Percentiles rank a stretch among this genome's conserved stretches.
phyloP scores from a whole-genome alignment of 2,329 filamentous ascomycete species.

The Cryphonectria parasitica region DNA sequence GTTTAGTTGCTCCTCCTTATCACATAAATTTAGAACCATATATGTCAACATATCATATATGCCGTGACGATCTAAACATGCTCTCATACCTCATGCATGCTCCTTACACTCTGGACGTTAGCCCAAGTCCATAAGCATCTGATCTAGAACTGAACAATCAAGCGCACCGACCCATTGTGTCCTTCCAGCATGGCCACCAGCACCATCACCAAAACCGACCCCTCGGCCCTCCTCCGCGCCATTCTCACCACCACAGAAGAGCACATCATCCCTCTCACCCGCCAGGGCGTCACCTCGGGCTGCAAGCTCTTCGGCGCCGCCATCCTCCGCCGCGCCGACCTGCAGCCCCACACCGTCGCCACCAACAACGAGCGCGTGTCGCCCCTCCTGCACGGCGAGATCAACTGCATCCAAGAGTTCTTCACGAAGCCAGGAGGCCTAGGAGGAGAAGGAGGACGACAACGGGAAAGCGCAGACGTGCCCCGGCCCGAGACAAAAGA shows the following conservation, averaged over 20 bases:
- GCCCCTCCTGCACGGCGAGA: slow-evolving; percentile 61
- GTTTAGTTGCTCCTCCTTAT: not conserved
- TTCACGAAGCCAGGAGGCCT: slow-evolving; percentile 42
- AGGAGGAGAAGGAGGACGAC: too few relatives aligned
- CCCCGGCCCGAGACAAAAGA: slow-evolving; percentile 42
- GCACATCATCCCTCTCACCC: slow-evolving; percentile 56
- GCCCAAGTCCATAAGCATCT: not conserved
- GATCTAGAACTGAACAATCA: not conserved
- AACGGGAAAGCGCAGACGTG: slow-evolving; percentile 35
- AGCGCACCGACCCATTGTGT: not conserved
- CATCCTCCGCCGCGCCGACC: slow-evolving; percentile 48
- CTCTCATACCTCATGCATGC: not conserved
- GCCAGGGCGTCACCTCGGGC: slow-evolving; percentile 52
- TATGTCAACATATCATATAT: not conserved
- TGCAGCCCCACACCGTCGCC: slow-evolving; percentile 51
- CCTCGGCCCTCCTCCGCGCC: slow-evolving; percentile 42
- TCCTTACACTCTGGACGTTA: not conserved
- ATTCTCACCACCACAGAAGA: slow-evolving; percentile 50
- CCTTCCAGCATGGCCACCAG: not conserved
- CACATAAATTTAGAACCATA: not conserved
- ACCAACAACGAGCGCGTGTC: slow-evolving; percentile 61
- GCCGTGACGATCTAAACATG: not conserved
- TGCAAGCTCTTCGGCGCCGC: slow-evolving; percentile 62
- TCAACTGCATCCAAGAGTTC: slow-evolving; percentile 64
- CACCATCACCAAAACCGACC: slow-evolving; percentile 33